Conservation (phyloP, 2,329 filamentous ascomycete genomes). For the Aotearoamyces nothofagi region DNA sequence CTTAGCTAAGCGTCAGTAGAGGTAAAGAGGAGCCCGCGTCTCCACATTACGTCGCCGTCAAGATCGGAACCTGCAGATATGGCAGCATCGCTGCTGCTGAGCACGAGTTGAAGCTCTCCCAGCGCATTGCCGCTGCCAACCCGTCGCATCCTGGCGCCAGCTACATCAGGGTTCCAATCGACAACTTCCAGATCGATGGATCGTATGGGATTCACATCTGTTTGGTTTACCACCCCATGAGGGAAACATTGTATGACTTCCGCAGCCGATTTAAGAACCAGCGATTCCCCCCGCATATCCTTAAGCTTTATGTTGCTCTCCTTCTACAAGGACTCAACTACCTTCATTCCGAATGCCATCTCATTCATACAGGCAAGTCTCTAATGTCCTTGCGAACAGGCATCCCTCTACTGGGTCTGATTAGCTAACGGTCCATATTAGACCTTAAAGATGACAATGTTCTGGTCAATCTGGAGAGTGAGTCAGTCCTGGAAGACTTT, state of each 20-base stretch:
- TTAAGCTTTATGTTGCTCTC: background rate
- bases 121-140: background rate
- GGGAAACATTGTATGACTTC: background rate
- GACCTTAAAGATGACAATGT: slow-evolving; percentile 1
- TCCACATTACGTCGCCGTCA: background rate
- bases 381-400: background rate
- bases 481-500: slow-evolving; percentile 1
- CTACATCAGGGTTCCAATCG: slow-evolving; percentile 3
- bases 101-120: background rate
- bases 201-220: background rate
- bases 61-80: background rate
- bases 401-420: background rate
- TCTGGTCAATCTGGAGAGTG: slow-evolving; percentile 1
- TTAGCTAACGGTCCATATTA: no score
- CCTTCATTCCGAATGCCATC: slow-evolving; percentile 1
- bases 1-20: no score
- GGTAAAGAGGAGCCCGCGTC: no score
- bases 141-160: background rate
- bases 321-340: background rate
- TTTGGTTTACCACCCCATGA: slow-evolving; percentile 3
- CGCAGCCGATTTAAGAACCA: background rate
- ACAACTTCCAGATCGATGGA: slow-evolving; percentile 4
- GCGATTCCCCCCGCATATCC: background rate
- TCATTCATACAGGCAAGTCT: background rate
- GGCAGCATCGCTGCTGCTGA: background rate